Evolutionary conservation across 345 rosid species (phyloP).

Genomic region (Bruguiera parviflora): DNA sequence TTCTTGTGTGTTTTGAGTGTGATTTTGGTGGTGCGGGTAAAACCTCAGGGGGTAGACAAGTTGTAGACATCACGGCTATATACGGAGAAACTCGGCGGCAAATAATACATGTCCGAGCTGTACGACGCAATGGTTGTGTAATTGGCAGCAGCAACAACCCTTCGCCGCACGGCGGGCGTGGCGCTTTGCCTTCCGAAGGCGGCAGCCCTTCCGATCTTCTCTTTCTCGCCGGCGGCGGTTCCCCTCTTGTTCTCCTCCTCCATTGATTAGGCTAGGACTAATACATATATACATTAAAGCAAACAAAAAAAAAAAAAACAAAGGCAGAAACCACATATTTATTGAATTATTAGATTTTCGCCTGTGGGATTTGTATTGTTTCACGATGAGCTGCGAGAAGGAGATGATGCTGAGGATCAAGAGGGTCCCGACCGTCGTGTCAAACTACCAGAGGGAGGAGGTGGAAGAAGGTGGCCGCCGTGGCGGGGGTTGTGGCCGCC

Average conservation of each 20-base stretch:
- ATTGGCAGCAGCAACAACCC: constrained; percentile 60
- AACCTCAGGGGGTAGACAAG: constrained; percentile 23
- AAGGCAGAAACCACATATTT: background rate
- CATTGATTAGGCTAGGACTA: constrained; percentile 12
- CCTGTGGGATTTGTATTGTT: background rate
- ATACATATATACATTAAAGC: background rate
- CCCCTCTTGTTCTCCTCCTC: constrained; percentile 7
- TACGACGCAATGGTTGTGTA: constrained; percentile 79
- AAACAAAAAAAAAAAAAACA: background rate
- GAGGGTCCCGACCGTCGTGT: constrained; percentile 83
- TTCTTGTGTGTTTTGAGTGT: background rate
- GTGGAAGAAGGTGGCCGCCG: constrained; percentile 50
- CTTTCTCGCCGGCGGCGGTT: constrained; percentile 98
- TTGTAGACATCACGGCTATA: constrained; percentile 99
- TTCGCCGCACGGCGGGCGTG: constrained; percentile 99
- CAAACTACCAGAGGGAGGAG: constrained; percentile 79
- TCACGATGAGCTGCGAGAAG: constrained; percentile 1
- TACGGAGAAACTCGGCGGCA: constrained; percentile 58
- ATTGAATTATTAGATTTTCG: too few species aligned
- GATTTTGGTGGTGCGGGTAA: constrained; percentile 5
- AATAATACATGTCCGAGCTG: constrained; percentile 71
- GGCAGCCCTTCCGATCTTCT: constrained; percentile 99
- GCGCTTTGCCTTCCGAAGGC: constrained; percentile 99
- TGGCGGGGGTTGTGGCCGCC: constrained; percentile 69
- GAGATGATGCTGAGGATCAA: constrained; percentile 73